Evolutionary conservation across 169 alveolate genomes (phyloP).

Genomic region (Eimeria zaria): DNA sequence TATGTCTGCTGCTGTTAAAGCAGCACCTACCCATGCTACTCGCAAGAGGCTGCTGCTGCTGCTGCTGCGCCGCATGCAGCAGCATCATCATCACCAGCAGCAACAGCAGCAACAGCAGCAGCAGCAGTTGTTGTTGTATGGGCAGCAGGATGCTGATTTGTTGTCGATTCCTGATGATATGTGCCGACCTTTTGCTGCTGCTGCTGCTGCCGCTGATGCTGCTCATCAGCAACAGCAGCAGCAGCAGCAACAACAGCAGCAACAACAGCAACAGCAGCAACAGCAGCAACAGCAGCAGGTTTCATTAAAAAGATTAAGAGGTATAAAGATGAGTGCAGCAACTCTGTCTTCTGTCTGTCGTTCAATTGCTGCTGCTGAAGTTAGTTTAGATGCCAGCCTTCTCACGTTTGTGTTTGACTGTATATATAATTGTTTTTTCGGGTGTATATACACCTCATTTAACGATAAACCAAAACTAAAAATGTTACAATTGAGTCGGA

Average conservation of each 20-base stretch:
- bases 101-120: not conserved
- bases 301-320: not conserved
- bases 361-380: conserved; percentile 24
- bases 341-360: conserved; percentile 15
- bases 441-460: not conserved
- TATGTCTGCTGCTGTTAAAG: conserved; percentile 17
- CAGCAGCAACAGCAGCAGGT: too few species aligned
- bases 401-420: not conserved
- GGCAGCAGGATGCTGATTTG: not conserved
- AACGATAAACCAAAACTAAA: not conserved
- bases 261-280: too few species aligned
- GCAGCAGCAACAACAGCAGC: too few species aligned
- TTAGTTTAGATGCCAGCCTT: not conserved
- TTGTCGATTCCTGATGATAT: not conserved
- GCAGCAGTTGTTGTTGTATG: not conserved
- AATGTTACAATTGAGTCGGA: not conserved
- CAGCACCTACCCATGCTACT: not conserved
- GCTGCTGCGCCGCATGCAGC: conserved; percentile 37
- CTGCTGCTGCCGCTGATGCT: not conserved
- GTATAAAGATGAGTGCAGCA: not conserved
- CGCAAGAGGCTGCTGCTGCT: conserved; percentile 47
- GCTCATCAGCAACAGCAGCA: not conserved
- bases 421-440: not conserved
- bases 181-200: not conserved
- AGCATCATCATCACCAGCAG: not conserved